These are phyloP conservation scores for Candida namnaoensis DNA, from an alignment of 805 yeast species.

Conservation along the genomic window DNA sequence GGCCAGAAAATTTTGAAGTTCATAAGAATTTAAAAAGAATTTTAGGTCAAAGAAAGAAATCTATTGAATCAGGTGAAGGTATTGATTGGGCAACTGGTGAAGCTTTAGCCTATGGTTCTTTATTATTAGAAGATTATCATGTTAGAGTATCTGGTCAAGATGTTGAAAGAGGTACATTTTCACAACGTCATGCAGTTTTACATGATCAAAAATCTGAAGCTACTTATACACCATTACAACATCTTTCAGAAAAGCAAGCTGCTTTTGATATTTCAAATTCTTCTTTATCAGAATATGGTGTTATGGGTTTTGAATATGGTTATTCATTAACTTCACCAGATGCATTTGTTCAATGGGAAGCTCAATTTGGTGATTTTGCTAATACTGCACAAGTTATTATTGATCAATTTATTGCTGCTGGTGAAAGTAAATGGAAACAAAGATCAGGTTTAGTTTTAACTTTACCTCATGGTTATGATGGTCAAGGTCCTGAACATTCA, in stretches of 20 bases:
- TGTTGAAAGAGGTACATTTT: conserved; percentile 99
- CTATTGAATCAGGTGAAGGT: conserved; percentile 83
- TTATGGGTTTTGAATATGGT: conserved; percentile 98
- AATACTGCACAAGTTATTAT: conserved; percentile 97
- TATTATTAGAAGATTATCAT: conserved; percentile 88
- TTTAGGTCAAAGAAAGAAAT: conserved; percentile 76
- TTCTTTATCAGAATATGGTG: conserved; percentile 97
- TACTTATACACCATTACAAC: conserved; percentile 78
- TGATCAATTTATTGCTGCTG: conserved; percentile 95
- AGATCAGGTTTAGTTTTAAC: conserved; percentile 94
- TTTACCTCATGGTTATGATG: conserved; percentile 98
- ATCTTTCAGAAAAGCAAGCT: conserved; percentile 74
- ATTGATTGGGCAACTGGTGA: conserved; percentile 99
- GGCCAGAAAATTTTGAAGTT: conserved; percentile 82
- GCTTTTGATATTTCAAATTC: conserved; percentile 88
- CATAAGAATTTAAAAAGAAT: conserved; percentile 97
- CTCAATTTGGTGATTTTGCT: conserved; percentile 99
- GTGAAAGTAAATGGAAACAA: conserved; percentile 98
- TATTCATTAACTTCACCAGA: conserved; percentile 97
- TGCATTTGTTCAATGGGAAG: conserved; percentile 97
- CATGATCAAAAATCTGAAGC: conserved; percentile 90
- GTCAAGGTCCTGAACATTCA: conserved; percentile 99
- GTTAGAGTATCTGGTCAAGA: conserved; percentile 98
- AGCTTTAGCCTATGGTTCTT: conserved; percentile 94
- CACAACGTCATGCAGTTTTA: conserved; percentile 97